Conservation (phyloP, 768 basidiomycete species). For the Nevesoporus exiguus region DNA sequence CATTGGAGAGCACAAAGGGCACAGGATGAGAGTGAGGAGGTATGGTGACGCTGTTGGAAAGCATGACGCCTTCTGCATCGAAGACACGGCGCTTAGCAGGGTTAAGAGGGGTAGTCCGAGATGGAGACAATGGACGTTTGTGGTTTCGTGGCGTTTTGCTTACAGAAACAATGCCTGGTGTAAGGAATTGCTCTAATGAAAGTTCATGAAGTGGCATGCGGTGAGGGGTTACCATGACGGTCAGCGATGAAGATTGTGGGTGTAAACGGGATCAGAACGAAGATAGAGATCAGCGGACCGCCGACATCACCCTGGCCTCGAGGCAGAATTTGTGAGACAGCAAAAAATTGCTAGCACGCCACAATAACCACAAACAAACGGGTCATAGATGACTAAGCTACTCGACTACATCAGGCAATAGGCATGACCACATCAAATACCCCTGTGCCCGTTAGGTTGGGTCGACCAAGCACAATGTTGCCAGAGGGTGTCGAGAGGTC, state of each 20-base stretch:
- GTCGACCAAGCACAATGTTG: constrained; percentile 86
- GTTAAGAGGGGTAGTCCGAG: constrained; percentile 45
- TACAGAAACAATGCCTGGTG: constrained; percentile 25
- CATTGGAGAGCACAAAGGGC: constrained; percentile 31
- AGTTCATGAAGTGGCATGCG: constrained; percentile 58
- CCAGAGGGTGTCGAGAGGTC: constrained; percentile 87
- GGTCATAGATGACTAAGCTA: constrained; percentile 14
- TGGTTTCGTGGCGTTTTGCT: constrained; percentile 32
- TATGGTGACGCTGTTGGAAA: constrained; percentile 25
- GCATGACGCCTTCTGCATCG: constrained; percentile 47
- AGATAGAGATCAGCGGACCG: constrained; percentile 23
- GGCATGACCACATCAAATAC: constrained; percentile 84
- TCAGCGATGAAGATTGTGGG: constrained; percentile 5
- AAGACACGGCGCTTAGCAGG: constrained; percentile 70
- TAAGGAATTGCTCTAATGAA: constrained; percentile 54
- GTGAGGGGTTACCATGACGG: constrained; percentile 25
- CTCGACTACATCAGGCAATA: constrained; percentile 4
- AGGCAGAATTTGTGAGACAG: constrained; percentile 11
- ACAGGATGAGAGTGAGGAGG: constrained; percentile 15
- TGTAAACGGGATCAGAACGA: constrained; percentile 1
- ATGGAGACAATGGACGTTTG: constrained; percentile 66
- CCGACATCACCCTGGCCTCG: constrained; percentile 26
- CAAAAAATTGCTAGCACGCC: constrained; percentile 15
- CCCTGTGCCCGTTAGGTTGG: constrained; percentile 90
- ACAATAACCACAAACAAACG: constrained; percentile 26